Conservation (phyloP, 495 filamentous ascomycete species). For the Pseudevernia furfuracea region DNA sequence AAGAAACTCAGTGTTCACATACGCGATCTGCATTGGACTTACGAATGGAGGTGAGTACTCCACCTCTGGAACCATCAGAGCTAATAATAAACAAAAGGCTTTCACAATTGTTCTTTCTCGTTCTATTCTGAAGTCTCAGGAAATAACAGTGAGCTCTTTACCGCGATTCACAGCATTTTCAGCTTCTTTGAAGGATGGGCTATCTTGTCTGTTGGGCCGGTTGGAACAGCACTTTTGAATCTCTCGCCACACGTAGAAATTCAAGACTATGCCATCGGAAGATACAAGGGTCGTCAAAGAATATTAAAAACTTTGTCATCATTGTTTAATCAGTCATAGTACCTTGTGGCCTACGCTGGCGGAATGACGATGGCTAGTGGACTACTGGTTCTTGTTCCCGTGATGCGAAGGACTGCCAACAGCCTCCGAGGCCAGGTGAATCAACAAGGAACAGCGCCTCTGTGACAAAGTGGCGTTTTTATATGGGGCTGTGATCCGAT, state of each 20-base stretch:
- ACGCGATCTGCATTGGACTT: constrained; percentile 9
- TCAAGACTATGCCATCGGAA: constrained; percentile 17
- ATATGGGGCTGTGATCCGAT: not conserved
- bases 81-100: constrained; percentile 10
- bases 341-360: constrained; percentile 18
- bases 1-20: not conserved
- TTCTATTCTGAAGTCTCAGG: constrained; percentile 19
- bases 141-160: constrained; percentile 17
- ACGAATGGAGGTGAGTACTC: constrained; percentile 4
- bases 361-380: constrained; percentile 19
- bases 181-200: constrained; percentile 19
- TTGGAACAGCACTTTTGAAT: constrained; percentile 13
- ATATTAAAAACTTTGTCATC: not conserved
- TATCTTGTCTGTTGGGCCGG: constrained; percentile 19
- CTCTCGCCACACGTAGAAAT: constrained; percentile 6
- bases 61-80: not conserved
- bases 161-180: constrained; percentile 19
- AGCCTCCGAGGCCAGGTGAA: not conserved
- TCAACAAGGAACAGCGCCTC: not conserved
- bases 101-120: constrained; percentile 13
- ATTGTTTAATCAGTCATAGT: constrained; percentile 8
- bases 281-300: constrained; percentile 11
- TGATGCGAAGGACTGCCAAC: not conserved
- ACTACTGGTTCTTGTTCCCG: constrained; percentile 9
- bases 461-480: not conserved